Conservation (phyloP, 306 rosid genomes). For the Cucumis hystrix region DNA sequence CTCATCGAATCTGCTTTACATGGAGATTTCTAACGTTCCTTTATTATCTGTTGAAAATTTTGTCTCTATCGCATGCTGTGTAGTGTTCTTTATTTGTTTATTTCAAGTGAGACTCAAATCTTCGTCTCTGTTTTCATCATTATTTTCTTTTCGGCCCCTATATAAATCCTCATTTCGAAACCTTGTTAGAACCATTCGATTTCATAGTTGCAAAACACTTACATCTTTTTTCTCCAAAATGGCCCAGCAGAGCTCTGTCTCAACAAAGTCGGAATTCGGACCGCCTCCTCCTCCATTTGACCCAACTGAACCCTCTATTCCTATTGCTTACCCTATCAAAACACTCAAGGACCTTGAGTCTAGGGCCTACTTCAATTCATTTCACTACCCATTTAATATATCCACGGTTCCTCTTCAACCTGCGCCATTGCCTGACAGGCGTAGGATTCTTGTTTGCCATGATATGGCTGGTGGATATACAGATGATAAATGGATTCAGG, state of each 20-base stretch:
- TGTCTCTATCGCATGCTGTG: no score
- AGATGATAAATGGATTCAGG: slow-evolving; percentile 86
- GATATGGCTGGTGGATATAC: slow-evolving; percentile 78
- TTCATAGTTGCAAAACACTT: neutral
- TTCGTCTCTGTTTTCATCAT: neutral
- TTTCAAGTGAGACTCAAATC: neutral
- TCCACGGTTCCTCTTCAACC: slow-evolving; percentile 34
- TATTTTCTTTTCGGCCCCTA: neutral
- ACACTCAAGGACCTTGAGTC: slow-evolving; percentile 62
- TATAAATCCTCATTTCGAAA: neutral
- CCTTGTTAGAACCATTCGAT: neutral
- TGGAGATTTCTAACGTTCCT: no score
- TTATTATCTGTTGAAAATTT: no score
- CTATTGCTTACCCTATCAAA: slow-evolving; percentile 76
- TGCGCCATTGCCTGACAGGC: slow-evolving; percentile 41
- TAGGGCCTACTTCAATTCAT: slow-evolving; percentile 60
- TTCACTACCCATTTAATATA: slow-evolving; percentile 81
- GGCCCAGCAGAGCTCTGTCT: neutral
- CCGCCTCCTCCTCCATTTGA: slow-evolving; percentile 27
- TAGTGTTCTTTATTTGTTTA: no score
- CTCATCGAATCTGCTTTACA: neutral
- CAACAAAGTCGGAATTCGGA: neutral
- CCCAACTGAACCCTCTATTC: slow-evolving; percentile 47
- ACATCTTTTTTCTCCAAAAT: neutral
- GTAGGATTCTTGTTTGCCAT: slow-evolving; percentile 73